Percentiles rank a stretch among this genome's conserved stretches.
These are phyloP conservation scores for Phyllosticta citriasiana DNA, from an alignment of 2,329 filamentous ascomycete species.

Conservation along the genomic window DNA sequence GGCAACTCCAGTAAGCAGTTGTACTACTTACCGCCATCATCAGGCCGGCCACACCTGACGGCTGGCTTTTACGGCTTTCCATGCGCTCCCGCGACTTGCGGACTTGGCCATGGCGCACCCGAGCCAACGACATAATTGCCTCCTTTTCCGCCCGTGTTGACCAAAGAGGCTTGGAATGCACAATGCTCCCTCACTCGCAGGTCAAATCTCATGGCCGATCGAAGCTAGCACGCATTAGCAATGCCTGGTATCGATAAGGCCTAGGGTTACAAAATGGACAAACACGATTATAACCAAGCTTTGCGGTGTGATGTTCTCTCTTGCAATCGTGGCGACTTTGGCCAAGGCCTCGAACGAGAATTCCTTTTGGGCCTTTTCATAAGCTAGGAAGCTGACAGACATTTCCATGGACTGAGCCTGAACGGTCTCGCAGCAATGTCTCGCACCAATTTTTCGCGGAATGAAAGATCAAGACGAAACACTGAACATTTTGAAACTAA, in stretches of 20 bases:
- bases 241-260: neutral
- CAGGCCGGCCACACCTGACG: neutral
- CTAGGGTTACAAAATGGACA: neutral
- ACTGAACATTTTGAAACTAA: neutral
- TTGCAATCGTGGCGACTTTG: neutral
- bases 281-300: neutral
- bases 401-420: neutral
- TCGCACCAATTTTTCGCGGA: neutral
- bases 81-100: neutral
- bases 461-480: neutral
- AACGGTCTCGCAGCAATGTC: neutral
- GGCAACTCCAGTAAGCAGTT: neutral
- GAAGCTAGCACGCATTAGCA: neutral
- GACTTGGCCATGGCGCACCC: neutral
- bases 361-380: neutral
- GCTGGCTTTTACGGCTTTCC: neutral
- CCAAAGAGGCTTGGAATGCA: neutral
- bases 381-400: neutral
- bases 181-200: neutral
- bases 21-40: neutral
- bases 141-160: neutral
- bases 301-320: neutral
- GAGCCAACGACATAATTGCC: neutral
- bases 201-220: neutral
- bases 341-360: neutral